These are phyloP conservation scores for Trichosporon sp. DNA, from an alignment of 1,284 basidiomycete species.

Conservation along the genomic window DNA sequence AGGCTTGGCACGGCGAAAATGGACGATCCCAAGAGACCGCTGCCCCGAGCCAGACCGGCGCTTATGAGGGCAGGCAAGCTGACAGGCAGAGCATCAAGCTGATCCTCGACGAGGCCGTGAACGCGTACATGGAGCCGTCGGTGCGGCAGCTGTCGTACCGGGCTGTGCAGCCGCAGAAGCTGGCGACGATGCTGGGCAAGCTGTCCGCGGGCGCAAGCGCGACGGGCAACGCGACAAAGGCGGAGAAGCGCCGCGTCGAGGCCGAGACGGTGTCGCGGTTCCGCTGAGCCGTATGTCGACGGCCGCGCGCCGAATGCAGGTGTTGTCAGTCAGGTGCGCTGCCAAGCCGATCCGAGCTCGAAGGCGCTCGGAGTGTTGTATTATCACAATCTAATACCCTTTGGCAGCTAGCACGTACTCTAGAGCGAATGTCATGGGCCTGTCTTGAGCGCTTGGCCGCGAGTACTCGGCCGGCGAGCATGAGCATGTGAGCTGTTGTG, in stretches of 20 bases:
- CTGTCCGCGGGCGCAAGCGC: constrained; percentile 53
- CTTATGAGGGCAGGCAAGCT: constrained; percentile 4
- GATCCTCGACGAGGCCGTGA: constrained; percentile 66
- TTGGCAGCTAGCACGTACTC: neutral
- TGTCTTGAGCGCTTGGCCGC: neutral
- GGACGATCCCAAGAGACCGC: neutral
- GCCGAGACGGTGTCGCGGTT: constrained; percentile 57
- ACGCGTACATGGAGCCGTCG: constrained; percentile 71
- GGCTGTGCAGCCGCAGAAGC: constrained; percentile 65
- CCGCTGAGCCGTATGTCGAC: neutral
- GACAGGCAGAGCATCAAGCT: constrained; percentile 66
- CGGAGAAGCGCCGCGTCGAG: constrained; percentile 66
- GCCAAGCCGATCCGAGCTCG: too few species aligned
- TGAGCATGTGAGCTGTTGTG: too few species aligned
- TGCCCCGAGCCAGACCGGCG: too few species aligned
- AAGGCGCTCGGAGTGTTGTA: neutral
- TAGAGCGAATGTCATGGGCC: neutral
- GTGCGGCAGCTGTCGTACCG: constrained; percentile 67
- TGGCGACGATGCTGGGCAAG: constrained; percentile 77
- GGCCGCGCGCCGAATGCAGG: neutral
- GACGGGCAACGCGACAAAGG: constrained; percentile 50
- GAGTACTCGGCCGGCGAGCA: too few species aligned
- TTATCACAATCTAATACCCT: neutral
- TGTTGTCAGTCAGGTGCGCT: too few species aligned
- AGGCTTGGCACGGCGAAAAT: neutral